A percentile compares a stretch with the other conserved stretches of the same genome.
These are phyloP conservation scores for Ormosia semicastrata DNA, from an alignment of 306 rosid genomes.

Conservation along the genomic window DNA sequence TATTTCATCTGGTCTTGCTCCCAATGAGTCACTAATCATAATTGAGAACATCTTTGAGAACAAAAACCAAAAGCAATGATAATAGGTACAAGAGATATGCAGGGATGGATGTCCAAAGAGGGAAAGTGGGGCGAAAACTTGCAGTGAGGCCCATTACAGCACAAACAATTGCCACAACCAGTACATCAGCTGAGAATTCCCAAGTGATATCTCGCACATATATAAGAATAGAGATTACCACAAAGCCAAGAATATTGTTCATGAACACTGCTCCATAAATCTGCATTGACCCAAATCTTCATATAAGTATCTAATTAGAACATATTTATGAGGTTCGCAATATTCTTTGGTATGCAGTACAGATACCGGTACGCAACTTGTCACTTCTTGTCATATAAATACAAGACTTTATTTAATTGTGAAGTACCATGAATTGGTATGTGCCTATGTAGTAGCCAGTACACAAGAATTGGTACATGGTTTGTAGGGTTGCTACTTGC, in stretches of 20 bases:
- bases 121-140: slow-evolving; percentile 38
- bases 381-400: too few relatives aligned
- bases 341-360: too few relatives aligned
- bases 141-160: slow-evolving; percentile 45
- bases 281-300: slow-evolving; percentile 39
- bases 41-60: slow-evolving; percentile 22
- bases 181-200: slow-evolving; percentile 63
- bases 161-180: slow-evolving; percentile 60
- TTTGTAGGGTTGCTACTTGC: too few relatives aligned
- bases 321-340: too few relatives aligned
- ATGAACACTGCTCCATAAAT: slow-evolving; percentile 69
- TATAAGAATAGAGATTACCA: slow-evolving; percentile 51
- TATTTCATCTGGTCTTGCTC: too few relatives aligned
- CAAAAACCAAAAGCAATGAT: slow-evolving; percentile 46
- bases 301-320: not conserved
- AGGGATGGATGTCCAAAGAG: slow-evolving; percentile 54
- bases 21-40: too few relatives aligned
- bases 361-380: too few relatives aligned
- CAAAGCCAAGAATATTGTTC: slow-evolving; percentile 67
- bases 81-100: slow-evolving; percentile 49
- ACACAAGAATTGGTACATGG: too few relatives aligned
- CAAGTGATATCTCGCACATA: slow-evolving; percentile 51
- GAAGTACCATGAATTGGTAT: too few relatives aligned
- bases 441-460: too few relatives aligned
- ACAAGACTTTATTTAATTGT: too few relatives aligned